Percentiles rank a stretch among this genome's conserved stretches.
Conservation (phyloP, 2,329 filamentous ascomycete species). For the Colletotrichum sp. region DNA sequence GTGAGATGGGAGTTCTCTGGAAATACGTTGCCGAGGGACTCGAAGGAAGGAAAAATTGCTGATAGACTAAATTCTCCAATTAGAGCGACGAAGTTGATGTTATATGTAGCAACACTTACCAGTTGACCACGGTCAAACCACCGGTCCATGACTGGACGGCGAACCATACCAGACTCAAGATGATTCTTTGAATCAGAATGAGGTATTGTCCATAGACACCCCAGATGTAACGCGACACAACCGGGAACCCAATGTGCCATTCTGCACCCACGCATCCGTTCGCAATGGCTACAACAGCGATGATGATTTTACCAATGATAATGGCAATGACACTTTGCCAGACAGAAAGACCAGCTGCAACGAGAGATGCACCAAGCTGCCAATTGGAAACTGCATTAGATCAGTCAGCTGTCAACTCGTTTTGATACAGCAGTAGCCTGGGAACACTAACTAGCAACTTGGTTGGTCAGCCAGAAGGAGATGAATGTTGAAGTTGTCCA, state of each 20-base stretch:
- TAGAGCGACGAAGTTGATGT: neutral
- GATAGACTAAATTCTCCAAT: conserved; percentile 21
- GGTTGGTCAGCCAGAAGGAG: conserved; percentile 20
- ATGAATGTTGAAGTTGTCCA: conserved; percentile 18
- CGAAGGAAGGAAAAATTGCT: conserved; percentile 30
- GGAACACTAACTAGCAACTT: conserved; percentile 6
- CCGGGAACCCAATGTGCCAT: conserved; percentile 48
- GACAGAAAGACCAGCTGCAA: conserved; percentile 5
- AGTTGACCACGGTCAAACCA: conserved; percentile 24
- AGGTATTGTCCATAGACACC: conserved; percentile 44
- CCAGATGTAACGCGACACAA: conserved; percentile 42
- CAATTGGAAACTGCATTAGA: conserved; percentile 1
- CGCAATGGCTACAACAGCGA: conserved; percentile 5
- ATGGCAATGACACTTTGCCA: conserved; percentile 16
- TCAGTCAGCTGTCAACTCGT: neutral
- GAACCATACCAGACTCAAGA: conserved; percentile 43
- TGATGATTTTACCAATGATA: conserved; percentile 16
- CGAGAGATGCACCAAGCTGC: conserved; percentile 10
- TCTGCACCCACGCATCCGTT: conserved; percentile 13
- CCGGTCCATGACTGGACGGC: conserved; percentile 36
- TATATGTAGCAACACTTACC: neutral
- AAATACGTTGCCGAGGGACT: conserved; percentile 27
- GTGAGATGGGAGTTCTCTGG: conserved; percentile 26
- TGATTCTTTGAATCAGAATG: conserved; percentile 41
- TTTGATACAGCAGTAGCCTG: rapidly evolving